Evolutionary conservation across 2,329 filamentous ascomycete genomes (phyloP).

Genomic region (Pseudocercospora eumusae): DNA sequence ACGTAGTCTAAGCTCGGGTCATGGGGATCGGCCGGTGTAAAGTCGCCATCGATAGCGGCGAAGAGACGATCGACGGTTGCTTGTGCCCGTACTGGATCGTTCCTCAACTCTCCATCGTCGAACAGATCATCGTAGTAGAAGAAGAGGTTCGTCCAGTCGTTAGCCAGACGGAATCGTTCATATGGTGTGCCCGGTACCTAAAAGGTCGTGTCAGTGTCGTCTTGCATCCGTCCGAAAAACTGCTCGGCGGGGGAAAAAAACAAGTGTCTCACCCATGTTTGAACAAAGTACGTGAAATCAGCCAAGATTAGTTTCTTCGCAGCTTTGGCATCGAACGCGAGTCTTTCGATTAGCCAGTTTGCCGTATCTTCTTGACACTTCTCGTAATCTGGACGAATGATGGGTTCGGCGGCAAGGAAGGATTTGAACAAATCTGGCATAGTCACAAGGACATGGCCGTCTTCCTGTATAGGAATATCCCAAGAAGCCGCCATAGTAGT

Average conservation of each 20-base stretch:
- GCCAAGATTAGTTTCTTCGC: slow-evolving; percentile 1
- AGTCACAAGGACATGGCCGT: slow-evolving; percentile 4
- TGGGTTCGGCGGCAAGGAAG: not conserved
- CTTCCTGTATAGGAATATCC: slow-evolving; percentile 5
- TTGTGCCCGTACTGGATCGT: slow-evolving; percentile 7
- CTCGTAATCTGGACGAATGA: not conserved
- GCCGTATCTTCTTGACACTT: slow-evolving; percentile 4
- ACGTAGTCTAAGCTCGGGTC: slow-evolving; percentile 3
- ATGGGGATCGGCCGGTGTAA: not conserved
- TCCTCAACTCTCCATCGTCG: slow-evolving; percentile 9
- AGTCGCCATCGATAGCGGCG: not conserved
- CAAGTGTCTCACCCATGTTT: not conserved
- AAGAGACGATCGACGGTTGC: slow-evolving; percentile 3
- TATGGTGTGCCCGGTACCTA: not conserved
- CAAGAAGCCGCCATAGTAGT: slow-evolving; percentile 6
- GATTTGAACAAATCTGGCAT: slow-evolving; percentile 6
- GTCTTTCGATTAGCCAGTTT: not conserved
- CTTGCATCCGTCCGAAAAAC: not conserved
- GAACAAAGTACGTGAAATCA: not conserved
- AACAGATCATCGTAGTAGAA: slow-evolving; percentile 14
- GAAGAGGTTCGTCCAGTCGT: slow-evolving; percentile 12
- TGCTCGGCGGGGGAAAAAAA: too few species aligned
- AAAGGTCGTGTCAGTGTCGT: not conserved
- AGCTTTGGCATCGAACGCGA: not conserved
- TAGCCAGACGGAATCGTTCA: slow-evolving; percentile 12